Evolutionary conservation across 2,329 filamentous ascomycete genomes (phyloP).

Genomic region (Alternaria dauci): DNA sequence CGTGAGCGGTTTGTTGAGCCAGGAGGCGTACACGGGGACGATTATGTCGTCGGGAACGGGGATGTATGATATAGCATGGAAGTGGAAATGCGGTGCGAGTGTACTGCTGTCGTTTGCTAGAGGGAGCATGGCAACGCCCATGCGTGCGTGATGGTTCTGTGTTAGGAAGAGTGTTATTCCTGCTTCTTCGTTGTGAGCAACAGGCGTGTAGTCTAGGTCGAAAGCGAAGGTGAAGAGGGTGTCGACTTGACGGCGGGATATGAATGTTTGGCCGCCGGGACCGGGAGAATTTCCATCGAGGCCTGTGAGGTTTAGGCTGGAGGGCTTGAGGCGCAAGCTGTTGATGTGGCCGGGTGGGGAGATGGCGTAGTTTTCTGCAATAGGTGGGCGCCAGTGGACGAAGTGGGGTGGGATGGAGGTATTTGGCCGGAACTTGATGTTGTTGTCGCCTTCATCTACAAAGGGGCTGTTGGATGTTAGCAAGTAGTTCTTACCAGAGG

Average conservation of each 20-base stretch:
- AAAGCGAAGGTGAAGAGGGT: conserved; percentile 63
- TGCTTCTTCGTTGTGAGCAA: conserved; percentile 56
- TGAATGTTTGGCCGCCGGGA: conserved; percentile 58
- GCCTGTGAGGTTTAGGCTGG: conserved; percentile 63
- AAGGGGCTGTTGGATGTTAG: conserved; percentile 42
- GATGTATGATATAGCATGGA: conserved; percentile 55
- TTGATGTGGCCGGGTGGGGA: conserved; percentile 57
- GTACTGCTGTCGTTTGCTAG: conserved; percentile 18
- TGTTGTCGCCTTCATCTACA: conserved; percentile 53
- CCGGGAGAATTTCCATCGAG: conserved; percentile 59
- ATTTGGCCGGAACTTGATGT: conserved; percentile 56
- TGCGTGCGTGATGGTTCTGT: conserved; percentile 59
- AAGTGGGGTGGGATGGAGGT: conserved; percentile 61
- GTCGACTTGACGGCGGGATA: conserved; percentile 62
- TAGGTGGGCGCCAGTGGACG: conserved; percentile 63
- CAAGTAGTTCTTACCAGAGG: neutral
- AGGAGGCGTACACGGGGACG: conserved; percentile 52
- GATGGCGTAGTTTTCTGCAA: conserved; percentile 56
- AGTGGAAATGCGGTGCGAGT: conserved; percentile 53
- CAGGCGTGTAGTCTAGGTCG: conserved; percentile 56
- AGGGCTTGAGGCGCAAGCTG: conserved; percentile 59
- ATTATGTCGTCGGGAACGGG: conserved; percentile 51
- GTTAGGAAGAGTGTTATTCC: conserved; percentile 64
- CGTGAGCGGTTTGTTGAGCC: conserved; percentile 49
- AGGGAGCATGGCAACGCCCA: conserved; percentile 48